Evolutionary conservation across 306 rosid species (phyloP), one percentile per base, ranked within the genome.

Genomic region (Trichosanthes cucumerina): DNA sequence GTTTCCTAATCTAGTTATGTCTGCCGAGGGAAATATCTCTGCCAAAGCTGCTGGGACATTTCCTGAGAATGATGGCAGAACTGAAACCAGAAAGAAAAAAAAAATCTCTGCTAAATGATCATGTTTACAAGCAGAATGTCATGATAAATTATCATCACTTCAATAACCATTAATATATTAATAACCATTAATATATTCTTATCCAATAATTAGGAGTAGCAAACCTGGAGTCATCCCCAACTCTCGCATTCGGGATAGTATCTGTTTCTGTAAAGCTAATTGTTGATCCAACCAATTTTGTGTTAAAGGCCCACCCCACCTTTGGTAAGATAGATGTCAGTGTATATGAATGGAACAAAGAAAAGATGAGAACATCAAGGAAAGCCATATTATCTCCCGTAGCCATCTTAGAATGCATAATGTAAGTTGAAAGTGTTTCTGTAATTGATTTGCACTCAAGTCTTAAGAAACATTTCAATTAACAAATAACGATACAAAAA

Each of bases 211-310:
- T 38, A 58, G 70, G 21, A 78, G 11, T 43, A 60, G 56, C 41
- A 46, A 60, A 94, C 98, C 97, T 85, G 98, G 98, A 78, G 98
- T 92, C 98, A 94, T 94, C 84, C 98, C 98, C 63, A 94, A 87
- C 84, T 92, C 96, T 72, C 88, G 86, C 97, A 94, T 92, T 77
- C 93, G 90, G 65, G 91, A 81, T 66, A 94, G 57, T 80, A 94
- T 89, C 81, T 80, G 92, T 84, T 89, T 90, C 83, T 92, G 97
- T 80, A 94, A 87, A 81, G 69, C 70, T 87, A 92, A 86, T 76
- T 94, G 98, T 62, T 90, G 89, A 83, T 90, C 96, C 76, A 94
- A 85, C 98, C 98, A 94, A 86, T 85, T 89, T 85, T 92, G 93
- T 52, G 97, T 84, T 88, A 94, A 80, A 76, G 98, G 95, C 57